Evolutionary conservation across 1,284 basidiomycete genomes (phyloP), one percentile per base, ranked within the genome.

Genomic region (Puccinia horiana): DNA sequence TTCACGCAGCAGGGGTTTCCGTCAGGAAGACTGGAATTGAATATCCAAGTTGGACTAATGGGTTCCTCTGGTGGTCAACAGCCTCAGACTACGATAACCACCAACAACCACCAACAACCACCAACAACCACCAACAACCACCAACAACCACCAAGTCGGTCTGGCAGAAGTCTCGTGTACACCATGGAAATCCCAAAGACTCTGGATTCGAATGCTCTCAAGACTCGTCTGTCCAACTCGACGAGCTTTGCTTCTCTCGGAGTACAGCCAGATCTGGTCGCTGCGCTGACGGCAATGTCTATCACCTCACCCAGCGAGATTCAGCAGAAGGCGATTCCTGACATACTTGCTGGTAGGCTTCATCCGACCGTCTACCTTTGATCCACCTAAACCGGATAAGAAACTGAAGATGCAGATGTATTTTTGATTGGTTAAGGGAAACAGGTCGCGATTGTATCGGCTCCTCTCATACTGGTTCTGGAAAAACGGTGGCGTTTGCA

Each of bases 401-500:
- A 49, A 84, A 86, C 23, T 56, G 29, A 70, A 42, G 18, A 20
- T 18, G 42, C 44, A 47, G 2, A 0, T 54, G n/a, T 52, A 56
- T 35, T 29, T 16, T 44, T 26, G 4, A 44, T 81, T 49, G 42
- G 32, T 56, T 29, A 29, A 52, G 63, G 72, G 58, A 42, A 47
- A 85, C 90, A 93, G 94, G 92, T 82, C 90, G 91, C 85, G 96
- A 99, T 88, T 96, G 94, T 86, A 94, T 98, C 83, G 97, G 97
- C 44, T 96, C 97, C 83, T 96, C 97, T 0, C 96, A 98, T 88
- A 99, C 96, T 0, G 97, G 96, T 83, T 96, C 94, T 12, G 96
- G 96, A 85, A 99, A 99, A 89, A 99, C 97, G 0, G 92, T 99
- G 82, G 96, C 97, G 0, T 99, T 99, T 85, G 95, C 96, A 0